Percentiles rank a stretch among this genome's conserved stretches.
Evolutionary conservation across 139 green algal species (phyloP).

Genomic region (Closterium sp.): DNA sequence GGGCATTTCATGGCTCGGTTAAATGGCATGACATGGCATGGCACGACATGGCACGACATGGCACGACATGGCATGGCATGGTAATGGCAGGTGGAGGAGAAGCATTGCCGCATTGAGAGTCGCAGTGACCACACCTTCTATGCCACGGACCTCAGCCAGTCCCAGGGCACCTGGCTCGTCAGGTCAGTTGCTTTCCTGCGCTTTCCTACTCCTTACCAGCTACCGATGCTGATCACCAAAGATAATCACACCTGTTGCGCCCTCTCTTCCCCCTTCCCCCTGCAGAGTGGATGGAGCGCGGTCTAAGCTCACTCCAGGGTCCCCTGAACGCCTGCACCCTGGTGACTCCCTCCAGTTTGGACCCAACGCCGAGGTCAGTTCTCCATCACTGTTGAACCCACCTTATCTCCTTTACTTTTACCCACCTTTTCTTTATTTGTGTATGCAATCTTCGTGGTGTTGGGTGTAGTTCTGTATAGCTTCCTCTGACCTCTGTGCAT

Average conservation of each 20-base stretch:
- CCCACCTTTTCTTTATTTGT: too few relatives aligned
- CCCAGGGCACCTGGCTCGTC: not conserved
- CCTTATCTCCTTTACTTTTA: too few relatives aligned
- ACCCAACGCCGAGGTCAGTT: constrained; percentile 18
- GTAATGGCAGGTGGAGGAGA: not conserved
- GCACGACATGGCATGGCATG: not conserved
- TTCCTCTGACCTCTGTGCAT: too few relatives aligned
- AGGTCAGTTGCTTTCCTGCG: not conserved
- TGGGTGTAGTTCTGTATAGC: too few relatives aligned
- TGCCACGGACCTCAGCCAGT: not conserved
- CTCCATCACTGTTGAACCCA: too few relatives aligned
- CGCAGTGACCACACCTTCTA: not conserved
- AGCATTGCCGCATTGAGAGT: constrained; percentile 7
- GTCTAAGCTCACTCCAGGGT: not conserved
- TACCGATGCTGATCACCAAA: too few relatives aligned
- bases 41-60: not conserved
- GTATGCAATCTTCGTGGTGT: too few relatives aligned
- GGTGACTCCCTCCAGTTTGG: constrained; percentile 36
- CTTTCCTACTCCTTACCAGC: too few relatives aligned
- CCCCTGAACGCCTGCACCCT: constrained; percentile 10
- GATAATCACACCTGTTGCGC: too few relatives aligned
- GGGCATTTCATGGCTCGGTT: too few relatives aligned
- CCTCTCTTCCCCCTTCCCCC: not conserved
- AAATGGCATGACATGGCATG: not conserved
- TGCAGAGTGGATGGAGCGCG: constrained; percentile 17